These are phyloP conservation scores for Aspergillus terreus DNA, from an alignment of 2,329 filamentous ascomycete species.

Conservation along the genomic window DNA sequence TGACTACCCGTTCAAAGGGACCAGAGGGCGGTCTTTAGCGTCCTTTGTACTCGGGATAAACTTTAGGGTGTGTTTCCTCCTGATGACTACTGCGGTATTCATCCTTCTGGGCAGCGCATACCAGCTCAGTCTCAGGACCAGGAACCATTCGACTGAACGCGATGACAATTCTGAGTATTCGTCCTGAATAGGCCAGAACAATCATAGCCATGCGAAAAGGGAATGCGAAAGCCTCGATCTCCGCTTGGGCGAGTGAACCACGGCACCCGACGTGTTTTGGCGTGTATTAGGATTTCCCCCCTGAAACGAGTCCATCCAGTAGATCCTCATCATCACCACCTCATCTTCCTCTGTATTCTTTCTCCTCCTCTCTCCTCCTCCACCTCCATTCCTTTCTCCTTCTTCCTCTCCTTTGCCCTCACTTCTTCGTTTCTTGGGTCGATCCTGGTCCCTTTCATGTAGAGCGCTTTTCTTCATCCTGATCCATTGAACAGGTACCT, in stretches of 20 bases:
- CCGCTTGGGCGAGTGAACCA: conserved; percentile 9
- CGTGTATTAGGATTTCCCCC: conserved; percentile 18
- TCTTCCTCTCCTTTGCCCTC: conserved; percentile 5
- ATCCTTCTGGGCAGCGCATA: no score
- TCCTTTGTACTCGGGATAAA: no score
- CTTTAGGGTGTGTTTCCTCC: no score
- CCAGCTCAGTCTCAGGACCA: no score
- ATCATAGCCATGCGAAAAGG: not conserved
- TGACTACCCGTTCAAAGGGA: no score
- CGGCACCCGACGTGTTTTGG: conserved; percentile 14
- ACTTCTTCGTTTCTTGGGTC: not conserved
- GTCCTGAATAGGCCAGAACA: no score
- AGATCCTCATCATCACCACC: conserved; percentile 21
- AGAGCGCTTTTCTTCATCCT: not conserved
- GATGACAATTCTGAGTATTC: no score
- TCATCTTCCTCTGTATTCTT: conserved; percentile 3
- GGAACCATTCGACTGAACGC: no score
- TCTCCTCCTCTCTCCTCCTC: conserved; percentile 2
- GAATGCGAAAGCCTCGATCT: not conserved
- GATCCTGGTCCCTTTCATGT: not conserved
- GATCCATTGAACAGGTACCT: conserved; percentile 6
- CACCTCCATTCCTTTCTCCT: conserved; percentile 1
- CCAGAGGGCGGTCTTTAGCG: no score
- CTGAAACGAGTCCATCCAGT: conserved; percentile 20
- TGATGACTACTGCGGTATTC: no score